A percentile compares a stretch with the other conserved stretches of the same genome.
Conservation (phyloP, 441 rosid genomes). For the Gossypium davidsonii region DNA sequence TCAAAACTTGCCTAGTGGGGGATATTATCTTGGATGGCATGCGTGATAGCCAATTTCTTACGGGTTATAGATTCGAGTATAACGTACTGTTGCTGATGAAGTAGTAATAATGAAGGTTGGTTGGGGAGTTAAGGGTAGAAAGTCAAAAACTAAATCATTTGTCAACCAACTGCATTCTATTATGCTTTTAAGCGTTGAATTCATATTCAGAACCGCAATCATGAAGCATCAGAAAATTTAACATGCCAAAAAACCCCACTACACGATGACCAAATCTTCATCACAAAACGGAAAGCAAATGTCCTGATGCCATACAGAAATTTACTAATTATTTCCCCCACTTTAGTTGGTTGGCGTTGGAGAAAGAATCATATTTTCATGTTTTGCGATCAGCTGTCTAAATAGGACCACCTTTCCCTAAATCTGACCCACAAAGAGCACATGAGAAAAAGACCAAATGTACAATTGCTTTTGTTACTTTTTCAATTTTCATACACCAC, state of each 20-base stretch:
- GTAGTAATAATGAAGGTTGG: neutral
- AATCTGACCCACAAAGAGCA: neutral
- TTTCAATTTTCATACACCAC: neutral
- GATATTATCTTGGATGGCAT: neutral
- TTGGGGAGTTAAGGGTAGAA: neutral
- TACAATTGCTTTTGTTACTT: neutral
- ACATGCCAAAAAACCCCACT: neutral
- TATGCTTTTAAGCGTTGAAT: neutral
- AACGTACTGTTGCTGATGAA: neutral
- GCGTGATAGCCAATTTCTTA: neutral
- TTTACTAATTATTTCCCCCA: neutral
- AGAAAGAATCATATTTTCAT: conserved; percentile 2
- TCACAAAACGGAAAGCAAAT: neutral
- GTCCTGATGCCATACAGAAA: neutral
- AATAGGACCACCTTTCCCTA: neutral
- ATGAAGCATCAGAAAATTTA: neutral
- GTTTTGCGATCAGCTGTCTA: neutral
- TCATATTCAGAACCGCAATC: neutral
- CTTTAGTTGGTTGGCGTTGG: neutral
- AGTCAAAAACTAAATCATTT: too few species aligned
- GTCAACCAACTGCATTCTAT: neutral
- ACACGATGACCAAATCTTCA: neutral
- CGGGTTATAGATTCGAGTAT: neutral
- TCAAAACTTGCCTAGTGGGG: neutral
- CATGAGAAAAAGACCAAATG: neutral